Evolutionary conservation across 1,139 yeast genomes (phyloP), one percentile per base, ranked within the genome.

Genomic region (Blastobotrys apis): DNA sequence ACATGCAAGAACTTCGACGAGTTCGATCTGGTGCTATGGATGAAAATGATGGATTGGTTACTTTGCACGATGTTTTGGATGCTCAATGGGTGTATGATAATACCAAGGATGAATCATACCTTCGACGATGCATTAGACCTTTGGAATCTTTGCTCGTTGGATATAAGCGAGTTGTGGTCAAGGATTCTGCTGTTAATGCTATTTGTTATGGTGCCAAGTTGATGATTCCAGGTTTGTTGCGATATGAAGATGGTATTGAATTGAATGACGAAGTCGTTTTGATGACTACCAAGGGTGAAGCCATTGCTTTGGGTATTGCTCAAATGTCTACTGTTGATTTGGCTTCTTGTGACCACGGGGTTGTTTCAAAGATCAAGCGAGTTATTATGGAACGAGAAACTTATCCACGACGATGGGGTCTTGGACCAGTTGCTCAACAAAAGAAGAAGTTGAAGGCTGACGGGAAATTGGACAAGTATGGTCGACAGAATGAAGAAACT

Each of bases 321-420:
- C 97, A 92, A 72, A 92, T 92, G 98, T 84, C 97, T 50, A 87
- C 97, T 49, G 97, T 88, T 51, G 98, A 92, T 66, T 77, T 92
- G 60, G 92, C 96, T 53, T 74, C 94, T 33, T 90, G 97, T 71
- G 98, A 92, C 69, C 98, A 92, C 68, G 98, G 98, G 60, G 90
- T 90, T 54, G 98, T 92, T 62, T 97, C 98, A 56, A 88, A 87
- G 74, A 95, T 92, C 64, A 92, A 92, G 79, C 86, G 98, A 75
- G 90, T 97, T 75, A 92, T 92, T 60, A 92, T 92, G 98, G 98
- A 92, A 74, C 84, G 98, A 74, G 98, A 92, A 68, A 80, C 95
- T 46, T 92, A 92, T 70, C 98, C 98, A 72, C 85, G 98, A 78
- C 84, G 97, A 78, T 92, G 98, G 98, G 98, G 98, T 53, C 74